phyloP scores from a whole-genome alignment of 2,329 filamentous ascomycete genomes.

The Aspergillus vadensis region DNA sequence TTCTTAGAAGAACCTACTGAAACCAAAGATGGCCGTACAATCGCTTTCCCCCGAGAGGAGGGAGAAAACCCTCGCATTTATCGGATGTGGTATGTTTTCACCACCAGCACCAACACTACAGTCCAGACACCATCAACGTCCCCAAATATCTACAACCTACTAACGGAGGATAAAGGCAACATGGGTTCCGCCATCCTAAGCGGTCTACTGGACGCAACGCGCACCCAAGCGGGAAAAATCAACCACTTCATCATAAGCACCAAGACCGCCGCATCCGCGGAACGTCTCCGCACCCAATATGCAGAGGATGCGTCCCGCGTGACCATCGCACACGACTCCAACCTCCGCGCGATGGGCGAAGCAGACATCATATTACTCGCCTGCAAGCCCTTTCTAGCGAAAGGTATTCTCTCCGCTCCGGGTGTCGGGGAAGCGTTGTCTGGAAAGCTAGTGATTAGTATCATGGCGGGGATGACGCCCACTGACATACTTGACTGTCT shows the following conservation, averaged over 20 bases:
- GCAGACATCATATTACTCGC: constrained; percentile 50
- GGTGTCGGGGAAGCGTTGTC: constrained; percentile 43
- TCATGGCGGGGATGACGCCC: constrained; percentile 51
- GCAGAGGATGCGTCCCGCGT: constrained; percentile 29
- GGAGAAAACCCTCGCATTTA: constrained; percentile 17
- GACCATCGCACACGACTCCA: constrained; percentile 37
- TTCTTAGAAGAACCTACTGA: too few species aligned
- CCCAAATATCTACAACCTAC: not conserved
- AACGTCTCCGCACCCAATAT: constrained; percentile 34
- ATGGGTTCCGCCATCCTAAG: constrained; percentile 42
- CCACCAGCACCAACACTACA: not conserved
- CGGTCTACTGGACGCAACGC: constrained; percentile 32
- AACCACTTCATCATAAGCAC: constrained; percentile 45
- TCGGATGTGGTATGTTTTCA: constrained; percentile 21
- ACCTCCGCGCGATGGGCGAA: constrained; percentile 34
- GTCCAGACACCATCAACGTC: not conserved
- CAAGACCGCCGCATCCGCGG: constrained; percentile 38
- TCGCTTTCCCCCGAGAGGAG: not conserved
- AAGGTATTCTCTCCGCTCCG: constrained; percentile 37
- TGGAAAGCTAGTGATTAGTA: constrained; percentile 53
- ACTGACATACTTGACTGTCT: constrained; percentile 35
- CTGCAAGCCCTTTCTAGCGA: constrained; percentile 50
- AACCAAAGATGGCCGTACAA: constrained; percentile 8
- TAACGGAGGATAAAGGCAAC: constrained; percentile 30
- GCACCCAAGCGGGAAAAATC: constrained; percentile 11